These are phyloP conservation scores for Mortierella antarctica DNA, from an alignment of 192 early-diverging fungal genomes.

Conservation along the genomic window DNA sequence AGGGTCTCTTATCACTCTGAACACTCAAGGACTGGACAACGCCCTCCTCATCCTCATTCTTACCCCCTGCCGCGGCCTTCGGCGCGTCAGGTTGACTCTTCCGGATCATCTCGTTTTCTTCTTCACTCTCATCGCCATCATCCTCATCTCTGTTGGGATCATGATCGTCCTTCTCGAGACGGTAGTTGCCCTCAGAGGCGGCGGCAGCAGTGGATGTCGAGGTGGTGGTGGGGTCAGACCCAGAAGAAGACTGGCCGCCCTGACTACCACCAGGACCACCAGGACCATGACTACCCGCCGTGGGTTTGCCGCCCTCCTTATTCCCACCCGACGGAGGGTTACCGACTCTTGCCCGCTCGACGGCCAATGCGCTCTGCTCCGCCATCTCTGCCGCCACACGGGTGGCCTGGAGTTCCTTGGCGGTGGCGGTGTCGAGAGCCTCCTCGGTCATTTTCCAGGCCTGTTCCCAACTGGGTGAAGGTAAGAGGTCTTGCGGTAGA, in stretches of 20 bases:
- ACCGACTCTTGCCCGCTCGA: slow-evolving; percentile 47
- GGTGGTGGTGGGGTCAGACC: not conserved
- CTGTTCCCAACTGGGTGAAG: not conserved
- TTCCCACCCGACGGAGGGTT: slow-evolving; percentile 32
- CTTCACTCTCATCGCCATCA: slow-evolving; percentile 26
- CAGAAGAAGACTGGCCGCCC: not conserved
- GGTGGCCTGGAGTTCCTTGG: slow-evolving; percentile 15
- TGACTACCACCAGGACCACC: not conserved
- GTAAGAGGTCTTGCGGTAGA: slow-evolving; percentile 1
- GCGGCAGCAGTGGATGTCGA: not conserved
- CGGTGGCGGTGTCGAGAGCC: slow-evolving; percentile 17
- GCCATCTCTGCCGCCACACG: slow-evolving; percentile 17
- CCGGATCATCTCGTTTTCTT: not conserved
- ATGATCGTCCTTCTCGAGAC: not conserved
- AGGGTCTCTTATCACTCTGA: not conserved
- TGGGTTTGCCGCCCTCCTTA: slow-evolving; percentile 17
- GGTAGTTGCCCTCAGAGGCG: not conserved
- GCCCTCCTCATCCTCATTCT: not conserved
- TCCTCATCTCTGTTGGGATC: not conserved
- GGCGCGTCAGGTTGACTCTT: not conserved
- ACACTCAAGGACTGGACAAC: not conserved
- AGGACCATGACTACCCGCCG: not conserved
- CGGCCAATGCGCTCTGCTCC: slow-evolving; percentile 31
- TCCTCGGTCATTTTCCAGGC: slow-evolving; percentile 52
- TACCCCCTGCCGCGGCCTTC: not conserved